phyloP scores from a whole-genome alignment of 108 stramenopile genomes.

The Cyclotella distinguenda region DNA sequence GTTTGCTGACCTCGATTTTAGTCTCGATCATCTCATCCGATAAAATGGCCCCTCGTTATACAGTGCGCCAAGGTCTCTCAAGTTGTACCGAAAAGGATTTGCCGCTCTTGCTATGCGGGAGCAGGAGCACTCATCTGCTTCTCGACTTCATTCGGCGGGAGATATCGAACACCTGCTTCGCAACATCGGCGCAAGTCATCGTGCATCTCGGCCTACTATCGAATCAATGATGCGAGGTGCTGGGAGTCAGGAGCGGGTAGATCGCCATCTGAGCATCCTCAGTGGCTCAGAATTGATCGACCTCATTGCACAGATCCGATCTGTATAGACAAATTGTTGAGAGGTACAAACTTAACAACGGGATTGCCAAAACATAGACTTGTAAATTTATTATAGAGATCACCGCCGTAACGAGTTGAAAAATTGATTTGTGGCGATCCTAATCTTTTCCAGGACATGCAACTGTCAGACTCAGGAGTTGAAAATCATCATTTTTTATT shows the following conservation, averaged over 20 bases:
- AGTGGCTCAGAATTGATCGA: conserved; percentile 7
- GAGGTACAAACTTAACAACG: not conserved
- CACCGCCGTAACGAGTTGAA: not conserved
- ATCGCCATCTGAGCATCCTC: not conserved
- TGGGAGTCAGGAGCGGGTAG: not conserved
- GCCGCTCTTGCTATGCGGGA: conserved; percentile 2
- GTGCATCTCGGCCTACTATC: conserved; percentile 1
- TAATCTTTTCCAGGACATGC: not conserved
- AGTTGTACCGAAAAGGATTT: not conserved
- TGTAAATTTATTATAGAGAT: not conserved
- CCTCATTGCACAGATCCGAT: conserved; percentile 14
- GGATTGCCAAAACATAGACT: not conserved
- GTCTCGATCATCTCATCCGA: too few species aligned
- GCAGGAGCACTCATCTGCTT: too few species aligned
- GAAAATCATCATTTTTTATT: too few species aligned
- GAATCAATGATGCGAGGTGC: conserved; percentile 13
- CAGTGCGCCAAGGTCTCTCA: conserved; percentile 3
- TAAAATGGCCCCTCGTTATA: not conserved
- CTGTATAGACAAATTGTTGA: not conserved
- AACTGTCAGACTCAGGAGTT: too few species aligned
- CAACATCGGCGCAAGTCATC: conserved; percentile 6
- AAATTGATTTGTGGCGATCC: not conserved
- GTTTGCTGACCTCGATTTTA: too few species aligned
- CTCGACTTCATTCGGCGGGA: not conserved
- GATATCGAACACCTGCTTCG: conserved; percentile 2